Evolutionary conservation across 164 flowering plant species (phyloP).

Genomic region (Chimonanthus salicifolius): DNA sequence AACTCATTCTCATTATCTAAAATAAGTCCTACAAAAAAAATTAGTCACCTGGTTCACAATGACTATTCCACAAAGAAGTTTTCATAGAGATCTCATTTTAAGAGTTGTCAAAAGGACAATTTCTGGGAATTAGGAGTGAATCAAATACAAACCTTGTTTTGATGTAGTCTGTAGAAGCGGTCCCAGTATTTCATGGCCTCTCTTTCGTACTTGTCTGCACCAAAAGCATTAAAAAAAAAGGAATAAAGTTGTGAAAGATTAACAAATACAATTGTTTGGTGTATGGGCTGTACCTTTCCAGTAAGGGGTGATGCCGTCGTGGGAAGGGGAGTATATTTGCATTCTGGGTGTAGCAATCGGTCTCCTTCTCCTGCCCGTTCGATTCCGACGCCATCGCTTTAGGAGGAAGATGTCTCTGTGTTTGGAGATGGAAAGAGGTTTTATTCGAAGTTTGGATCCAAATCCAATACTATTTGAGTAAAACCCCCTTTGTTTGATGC

Average conservation of each 20-base stretch:
- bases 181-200: conserved; percentile 98
- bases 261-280: conserved; percentile 8
- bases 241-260: neutral
- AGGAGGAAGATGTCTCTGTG: too few species aligned
- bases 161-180: conserved; percentile 82
- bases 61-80: too few species aligned
- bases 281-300: conserved; percentile 51
- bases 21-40: too few species aligned
- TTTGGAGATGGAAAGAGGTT: too few species aligned
- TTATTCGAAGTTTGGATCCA: too few species aligned
- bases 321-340: conserved; percentile 52
- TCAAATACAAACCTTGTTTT: conserved; percentile 46
- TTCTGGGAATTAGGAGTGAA: neutral
- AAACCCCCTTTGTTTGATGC: too few species aligned
- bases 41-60: too few species aligned
- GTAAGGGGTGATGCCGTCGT: conserved; percentile 50
- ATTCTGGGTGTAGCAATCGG: conserved; percentile 16
- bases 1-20: too few species aligned
- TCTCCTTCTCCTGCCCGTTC: neutral
- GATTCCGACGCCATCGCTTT: neutral
- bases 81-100: too few species aligned
- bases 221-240: neutral
- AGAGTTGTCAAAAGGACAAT: neutral
- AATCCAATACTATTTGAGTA: too few species aligned
- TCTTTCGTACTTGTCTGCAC: conserved; percentile 73